A percentile compares a stretch with the other conserved stretches of the same genome.
Evolutionary conservation across 345 rosid genomes (phyloP).

Genomic region (Reutealis trisperma): DNA sequence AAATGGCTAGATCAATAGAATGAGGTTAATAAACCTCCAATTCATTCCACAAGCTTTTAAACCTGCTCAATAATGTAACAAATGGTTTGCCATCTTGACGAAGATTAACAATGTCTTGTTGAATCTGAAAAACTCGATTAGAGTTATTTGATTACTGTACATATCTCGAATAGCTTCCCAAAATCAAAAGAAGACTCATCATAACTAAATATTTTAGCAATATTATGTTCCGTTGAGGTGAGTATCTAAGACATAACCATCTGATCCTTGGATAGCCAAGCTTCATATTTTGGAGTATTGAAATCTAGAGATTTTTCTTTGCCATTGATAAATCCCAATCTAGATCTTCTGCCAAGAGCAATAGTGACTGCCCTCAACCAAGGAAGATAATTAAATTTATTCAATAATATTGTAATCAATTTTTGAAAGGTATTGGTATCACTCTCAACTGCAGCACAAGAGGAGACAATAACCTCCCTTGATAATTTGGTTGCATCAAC

Average conservation of each 20-base stretch:
- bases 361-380: neutral
- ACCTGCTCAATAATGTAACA: neutral
- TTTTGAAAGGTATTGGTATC: too few species aligned
- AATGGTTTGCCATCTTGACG: neutral
- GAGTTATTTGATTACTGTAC: neutral
- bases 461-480: too few species aligned
- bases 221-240: neutral
- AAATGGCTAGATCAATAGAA: neutral
- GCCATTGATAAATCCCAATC: conserved; percentile 9
- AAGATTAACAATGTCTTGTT: neutral
- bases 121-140: neutral
- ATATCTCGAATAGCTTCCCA: neutral
- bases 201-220: neutral
- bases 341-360: neutral
- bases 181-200: neutral
- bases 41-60: conserved; percentile 3
- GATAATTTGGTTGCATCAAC: too few species aligned
- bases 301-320: neutral
- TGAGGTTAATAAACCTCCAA: neutral
- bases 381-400: neutral
- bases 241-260: neutral
- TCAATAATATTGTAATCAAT: neutral
- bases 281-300: neutral
- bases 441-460: too few species aligned
- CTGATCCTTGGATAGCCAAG: too few species aligned